Conservation (phyloP, 1,284 basidiomycete species). For the Papiliotrema fonsecae region DNA sequence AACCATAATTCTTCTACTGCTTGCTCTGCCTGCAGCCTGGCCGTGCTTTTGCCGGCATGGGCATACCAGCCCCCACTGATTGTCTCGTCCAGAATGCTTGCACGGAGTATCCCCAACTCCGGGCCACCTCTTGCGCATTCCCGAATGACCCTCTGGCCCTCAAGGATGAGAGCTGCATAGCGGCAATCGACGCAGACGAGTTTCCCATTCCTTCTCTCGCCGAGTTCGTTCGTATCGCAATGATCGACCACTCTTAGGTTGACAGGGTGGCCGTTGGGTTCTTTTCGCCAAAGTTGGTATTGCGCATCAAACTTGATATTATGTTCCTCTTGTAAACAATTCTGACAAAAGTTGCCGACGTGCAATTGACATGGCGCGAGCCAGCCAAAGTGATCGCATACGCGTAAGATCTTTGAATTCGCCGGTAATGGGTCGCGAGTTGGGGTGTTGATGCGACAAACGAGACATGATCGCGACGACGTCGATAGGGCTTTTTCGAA, state of each 20-base stretch:
- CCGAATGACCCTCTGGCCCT: neutral
- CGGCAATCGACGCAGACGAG: neutral
- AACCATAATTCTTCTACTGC: constrained; percentile 27
- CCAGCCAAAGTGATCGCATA: constrained; percentile 2
- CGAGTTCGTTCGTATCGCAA: neutral
- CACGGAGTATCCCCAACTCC: neutral
- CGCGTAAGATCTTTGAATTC: neutral
- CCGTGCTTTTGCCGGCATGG: constrained; percentile 5
- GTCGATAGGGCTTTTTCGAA: neutral
- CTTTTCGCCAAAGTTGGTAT: neutral
- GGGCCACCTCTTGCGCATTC: neutral
- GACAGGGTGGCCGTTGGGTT: neutral
- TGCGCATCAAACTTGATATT: neutral
- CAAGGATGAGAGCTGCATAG: neutral
- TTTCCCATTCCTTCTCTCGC: neutral
- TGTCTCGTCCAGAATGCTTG: neutral
- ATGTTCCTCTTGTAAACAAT: neutral
- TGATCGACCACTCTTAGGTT: neutral
- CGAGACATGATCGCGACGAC: constrained; percentile 9
- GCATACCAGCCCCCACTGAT: constrained; percentile 9
- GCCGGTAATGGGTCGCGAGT: constrained; percentile 7
- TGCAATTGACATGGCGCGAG: neutral
- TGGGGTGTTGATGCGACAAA: constrained; percentile 7
- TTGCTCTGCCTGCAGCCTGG: constrained; percentile 3
- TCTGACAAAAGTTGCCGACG: neutral